Base-by-base conservation (phyloP, 441 rosid species). In the Raphanus hybrid region DNA sequence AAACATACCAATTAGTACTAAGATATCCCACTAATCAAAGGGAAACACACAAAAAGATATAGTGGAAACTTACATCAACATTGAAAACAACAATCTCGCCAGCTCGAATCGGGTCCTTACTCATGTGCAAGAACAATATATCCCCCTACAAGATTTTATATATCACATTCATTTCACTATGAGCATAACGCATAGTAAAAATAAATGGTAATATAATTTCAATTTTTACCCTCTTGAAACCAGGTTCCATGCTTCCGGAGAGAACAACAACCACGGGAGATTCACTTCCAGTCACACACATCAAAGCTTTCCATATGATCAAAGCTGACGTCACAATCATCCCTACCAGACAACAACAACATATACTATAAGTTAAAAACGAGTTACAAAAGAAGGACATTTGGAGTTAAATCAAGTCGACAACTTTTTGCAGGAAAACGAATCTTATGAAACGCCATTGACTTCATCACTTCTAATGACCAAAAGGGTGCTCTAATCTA, bases 181-280 rank as follows among this genome's bases (percentile, higher is more conserved):
- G 20, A 52, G 10, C 23, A 50, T 14, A 50, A 50, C 57, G 57
- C 57, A 50, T 50, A 50, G 18, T 50, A 50, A 50, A 2, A 6
- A 6, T 3, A 34, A 10, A 43, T 10, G 50, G 50, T 43, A 52
- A 52, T 2, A 14, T 48, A 48, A 48, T 48, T 11, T 11, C 52
- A 45, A 35, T 76, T 15, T 83, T 12, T 52, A 92, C 98, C 86
- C 98, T 91, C 87, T 93, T 89, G 85, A 96, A 93, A 58, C 97
- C 97, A 10, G 99, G 99, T 78, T 96, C 99, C 98, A 96, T 96
- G 75, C 98, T 96, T 81, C 86, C 98, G 41, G 99, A 89, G 34
- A 92, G 92, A 78, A 96, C 94, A 69, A 96, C 97, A 10, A 96
- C 98, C 14, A 92, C 94, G 2, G 98, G 98, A 6, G 97, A 96